Conservation (phyloP, 176 grass and related monocot species). For the Zoysia pacifica region DNA sequence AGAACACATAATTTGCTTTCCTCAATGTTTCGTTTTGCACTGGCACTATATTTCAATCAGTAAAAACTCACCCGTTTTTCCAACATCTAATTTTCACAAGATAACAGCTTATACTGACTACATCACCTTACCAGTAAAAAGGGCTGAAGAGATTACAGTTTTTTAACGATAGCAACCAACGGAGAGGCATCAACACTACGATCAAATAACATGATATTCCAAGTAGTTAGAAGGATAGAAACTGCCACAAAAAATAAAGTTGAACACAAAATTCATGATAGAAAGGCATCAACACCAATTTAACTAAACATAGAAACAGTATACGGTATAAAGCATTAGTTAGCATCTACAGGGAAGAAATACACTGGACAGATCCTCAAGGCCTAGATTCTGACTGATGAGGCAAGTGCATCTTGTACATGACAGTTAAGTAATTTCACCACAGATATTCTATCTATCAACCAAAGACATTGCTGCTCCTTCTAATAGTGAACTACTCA, state of each 20-base stretch:
- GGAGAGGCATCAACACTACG: neutral
- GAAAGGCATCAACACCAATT: slow-evolving; percentile 22
- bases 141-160: neutral
- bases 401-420: slow-evolving; percentile 44
- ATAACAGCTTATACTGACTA: neutral
- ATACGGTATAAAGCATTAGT: slow-evolving; percentile 50
- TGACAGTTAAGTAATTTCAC: slow-evolving; percentile 39
- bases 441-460: slow-evolving; percentile 52
- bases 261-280: slow-evolving; percentile 17
- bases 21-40: neutral
- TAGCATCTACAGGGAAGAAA: slow-evolving; percentile 44
- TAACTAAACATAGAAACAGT: slow-evolving; percentile 29
- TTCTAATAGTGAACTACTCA: slow-evolving; percentile 34
- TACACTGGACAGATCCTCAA: slow-evolving; percentile 23
- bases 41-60: neutral
- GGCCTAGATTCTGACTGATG: slow-evolving; percentile 33
- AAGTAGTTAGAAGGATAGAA: neutral
- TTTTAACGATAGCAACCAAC: neutral
- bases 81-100: neutral
- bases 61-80: neutral
- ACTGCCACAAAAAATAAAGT: neutral
- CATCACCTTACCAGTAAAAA: neutral
- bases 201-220: slow-evolving; percentile 2
- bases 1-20: neutral
- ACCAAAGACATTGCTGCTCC: slow-evolving; percentile 36